Conservation (phyloP, 2,329 filamentous ascomycete genomes). For the Monilinia laxa region DNA sequence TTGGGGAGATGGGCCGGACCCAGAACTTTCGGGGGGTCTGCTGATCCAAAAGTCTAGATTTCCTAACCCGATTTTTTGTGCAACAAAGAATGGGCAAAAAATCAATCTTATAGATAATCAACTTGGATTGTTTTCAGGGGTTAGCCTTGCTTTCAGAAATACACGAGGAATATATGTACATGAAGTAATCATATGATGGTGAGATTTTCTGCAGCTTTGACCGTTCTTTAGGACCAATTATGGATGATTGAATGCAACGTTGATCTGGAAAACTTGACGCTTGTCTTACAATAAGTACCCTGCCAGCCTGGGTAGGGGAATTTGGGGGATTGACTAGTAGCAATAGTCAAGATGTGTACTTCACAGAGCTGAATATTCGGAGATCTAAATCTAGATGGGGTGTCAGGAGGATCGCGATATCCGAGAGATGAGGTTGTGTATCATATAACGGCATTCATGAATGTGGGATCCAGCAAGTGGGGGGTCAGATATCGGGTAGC, state of each 20-base stretch:
- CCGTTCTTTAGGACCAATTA: not conserved
- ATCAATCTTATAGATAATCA: not conserved
- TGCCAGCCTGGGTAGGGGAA: not conserved
- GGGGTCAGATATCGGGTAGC: constrained; percentile 4
- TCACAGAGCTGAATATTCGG: constrained; percentile 11
- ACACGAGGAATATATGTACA: not conserved
- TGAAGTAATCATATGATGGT: constrained; percentile 9
- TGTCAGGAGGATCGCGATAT: constrained; percentile 17
- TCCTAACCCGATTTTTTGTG: constrained; percentile 1
- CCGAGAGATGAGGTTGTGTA: constrained; percentile 4
- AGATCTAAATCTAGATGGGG: constrained; percentile 19
- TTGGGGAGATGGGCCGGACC: constrained; percentile 1
- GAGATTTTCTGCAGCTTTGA: constrained; percentile 8
- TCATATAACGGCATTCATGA: constrained; percentile 14
- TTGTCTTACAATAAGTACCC: not conserved
- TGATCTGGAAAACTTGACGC: constrained; percentile 14
- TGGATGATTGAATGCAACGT: constrained; percentile 16
- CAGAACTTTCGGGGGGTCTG: constrained; percentile 14
- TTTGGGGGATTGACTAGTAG: not conserved
- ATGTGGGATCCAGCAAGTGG: not conserved
- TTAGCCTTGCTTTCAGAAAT: not conserved
- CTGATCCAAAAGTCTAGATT: constrained; percentile 16
- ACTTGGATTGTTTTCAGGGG: constrained; percentile 3
- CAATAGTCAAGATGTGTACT: constrained; percentile 8
- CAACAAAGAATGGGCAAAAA: not conserved